Conservation (phyloP, 306 rosid species). For the Macrotyloma uniflorum region DNA sequence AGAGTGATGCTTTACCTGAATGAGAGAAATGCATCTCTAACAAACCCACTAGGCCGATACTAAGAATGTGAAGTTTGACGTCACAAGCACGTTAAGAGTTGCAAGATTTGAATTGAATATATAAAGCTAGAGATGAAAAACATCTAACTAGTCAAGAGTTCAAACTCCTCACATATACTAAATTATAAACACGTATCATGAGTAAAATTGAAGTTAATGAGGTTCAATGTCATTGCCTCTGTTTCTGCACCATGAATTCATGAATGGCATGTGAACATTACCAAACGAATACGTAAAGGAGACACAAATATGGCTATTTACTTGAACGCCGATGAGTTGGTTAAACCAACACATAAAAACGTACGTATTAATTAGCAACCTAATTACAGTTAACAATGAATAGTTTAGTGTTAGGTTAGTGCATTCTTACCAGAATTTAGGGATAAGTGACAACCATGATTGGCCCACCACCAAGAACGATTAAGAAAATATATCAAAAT, state of each 20-base stretch:
- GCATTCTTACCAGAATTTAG: no score
- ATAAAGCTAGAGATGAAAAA: neutral
- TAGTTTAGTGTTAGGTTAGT: no score
- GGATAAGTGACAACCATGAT: no score
- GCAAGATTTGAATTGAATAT: conserved; percentile 25
- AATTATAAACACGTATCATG: neutral
- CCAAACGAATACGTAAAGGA: conserved; percentile 14
- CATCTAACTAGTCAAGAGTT: conserved; percentile 25
- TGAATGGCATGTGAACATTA: conserved; percentile 27
- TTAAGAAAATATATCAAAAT: no score
- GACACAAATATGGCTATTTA: neutral
- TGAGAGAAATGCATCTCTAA: conserved; percentile 53
- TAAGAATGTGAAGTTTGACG: conserved; percentile 65
- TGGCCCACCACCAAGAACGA: no score
- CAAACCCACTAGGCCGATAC: conserved; percentile 61
- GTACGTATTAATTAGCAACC: neutral
- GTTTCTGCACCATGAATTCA: conserved; percentile 28
- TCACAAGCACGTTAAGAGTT: conserved; percentile 43
- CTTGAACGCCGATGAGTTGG: neutral
- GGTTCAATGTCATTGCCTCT: neutral
- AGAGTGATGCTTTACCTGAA: conserved; percentile 69
- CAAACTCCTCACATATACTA: conserved; percentile 19
- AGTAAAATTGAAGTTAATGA: conserved; percentile 8
- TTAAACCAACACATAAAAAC: neutral
- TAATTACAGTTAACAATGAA: no score